A percentile compares a stretch with the other conserved stretches of the same genome.
Evolutionary conservation across 805 yeast species (phyloP).

Genomic region (Yamadazyma endophytica): DNA sequence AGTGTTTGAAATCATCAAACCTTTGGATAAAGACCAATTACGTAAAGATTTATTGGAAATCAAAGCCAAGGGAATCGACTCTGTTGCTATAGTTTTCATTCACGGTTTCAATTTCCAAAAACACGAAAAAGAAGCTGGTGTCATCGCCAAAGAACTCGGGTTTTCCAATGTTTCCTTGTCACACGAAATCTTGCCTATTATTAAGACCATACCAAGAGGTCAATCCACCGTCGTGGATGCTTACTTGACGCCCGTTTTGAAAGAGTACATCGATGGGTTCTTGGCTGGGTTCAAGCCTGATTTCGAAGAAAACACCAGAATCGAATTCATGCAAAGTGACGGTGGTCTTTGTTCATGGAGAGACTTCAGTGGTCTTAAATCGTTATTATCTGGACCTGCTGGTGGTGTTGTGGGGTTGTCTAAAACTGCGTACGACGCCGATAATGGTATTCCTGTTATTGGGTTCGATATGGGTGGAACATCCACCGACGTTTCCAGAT

Average conservation of each 20-base stretch:
- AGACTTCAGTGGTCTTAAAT: slow-evolving; percentile 16
- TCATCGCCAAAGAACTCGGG: slow-evolving; percentile 60
- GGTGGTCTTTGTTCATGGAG: slow-evolving; percentile 18
- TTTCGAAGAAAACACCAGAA: slow-evolving; percentile 19
- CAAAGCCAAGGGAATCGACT: slow-evolving; percentile 57
- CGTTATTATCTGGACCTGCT: slow-evolving; percentile 20
- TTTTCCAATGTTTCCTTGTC: slow-evolving; percentile 69
- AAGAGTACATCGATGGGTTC: slow-evolving; percentile 59
- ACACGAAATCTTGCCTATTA: slow-evolving; percentile 69
- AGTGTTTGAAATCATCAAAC: slow-evolving; percentile 53
- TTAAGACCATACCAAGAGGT: slow-evolving; percentile 71
- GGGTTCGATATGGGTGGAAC: slow-evolving; percentile 95
- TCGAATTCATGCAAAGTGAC: slow-evolving; percentile 20
- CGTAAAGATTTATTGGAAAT: slow-evolving; percentile 38
- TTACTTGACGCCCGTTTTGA: slow-evolving; percentile 74
- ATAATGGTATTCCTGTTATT: slow-evolving; percentile 58
- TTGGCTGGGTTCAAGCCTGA: slow-evolving; percentile 59
- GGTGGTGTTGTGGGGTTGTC: slow-evolving; percentile 21
- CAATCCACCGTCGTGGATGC: slow-evolving; percentile 81
- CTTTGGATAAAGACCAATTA: slow-evolving; percentile 47
- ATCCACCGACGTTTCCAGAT: slow-evolving; percentile 80
- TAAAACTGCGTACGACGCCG: slow-evolving; percentile 19
- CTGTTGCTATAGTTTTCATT: slow-evolving; percentile 68
- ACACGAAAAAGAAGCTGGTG: slow-evolving; percentile 48
- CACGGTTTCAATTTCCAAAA: slow-evolving; percentile 72